Base-by-base conservation (phyloP, 2,329 filamentous ascomycete genomes). In the Penicillium sp. region DNA sequence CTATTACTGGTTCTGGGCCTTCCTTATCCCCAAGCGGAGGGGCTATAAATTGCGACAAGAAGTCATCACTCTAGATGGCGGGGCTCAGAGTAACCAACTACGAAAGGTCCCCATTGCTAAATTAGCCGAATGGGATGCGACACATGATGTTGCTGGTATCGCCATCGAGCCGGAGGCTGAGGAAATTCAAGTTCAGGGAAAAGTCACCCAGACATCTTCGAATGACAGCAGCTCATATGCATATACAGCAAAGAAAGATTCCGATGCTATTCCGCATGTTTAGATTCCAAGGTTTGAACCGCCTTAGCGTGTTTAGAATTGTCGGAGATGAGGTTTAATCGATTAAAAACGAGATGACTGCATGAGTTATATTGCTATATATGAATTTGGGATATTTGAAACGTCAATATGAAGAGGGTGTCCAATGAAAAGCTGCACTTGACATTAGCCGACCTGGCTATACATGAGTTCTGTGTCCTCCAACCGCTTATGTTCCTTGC, bases 1-100 rank as follows among this genome's bases (percentile, higher is more conserved):
- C 1, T 87, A 87, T 68, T 87, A 87, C 59, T 70, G 75, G 5
- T 47, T 79, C 7, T 87, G 84, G 83, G 81, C 86, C 57, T 76
- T 80, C 47, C 22, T 81, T 1, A 55, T 87, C 0, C 85, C 85
- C 0, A 77, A 74, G 27, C 77, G 75, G 64, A 72, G 75, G 13
- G 71, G 75, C 0, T 88, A 87, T 59, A 62, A 69, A 6, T 77
- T 86, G 32, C 78, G 84, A 1, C 79, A 84, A 7, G 80, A 85
- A 44, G 67, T 85, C 1, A 46, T 85, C 1, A 69, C 75, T 0
- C 69, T 85, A 10, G 81, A 80, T 6, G 77, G 78, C 32, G 75
- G 76, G 4, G 79, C 75, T 2, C 69, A 74, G 45, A 77, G 75
- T 1, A 77, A 83, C 60, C 66, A 67, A 14, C 61, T 88, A 4